Evolutionary conservation across 2,329 filamentous ascomycete genomes (phyloP).

Genomic region (Calonectria multiphialidica): DNA sequence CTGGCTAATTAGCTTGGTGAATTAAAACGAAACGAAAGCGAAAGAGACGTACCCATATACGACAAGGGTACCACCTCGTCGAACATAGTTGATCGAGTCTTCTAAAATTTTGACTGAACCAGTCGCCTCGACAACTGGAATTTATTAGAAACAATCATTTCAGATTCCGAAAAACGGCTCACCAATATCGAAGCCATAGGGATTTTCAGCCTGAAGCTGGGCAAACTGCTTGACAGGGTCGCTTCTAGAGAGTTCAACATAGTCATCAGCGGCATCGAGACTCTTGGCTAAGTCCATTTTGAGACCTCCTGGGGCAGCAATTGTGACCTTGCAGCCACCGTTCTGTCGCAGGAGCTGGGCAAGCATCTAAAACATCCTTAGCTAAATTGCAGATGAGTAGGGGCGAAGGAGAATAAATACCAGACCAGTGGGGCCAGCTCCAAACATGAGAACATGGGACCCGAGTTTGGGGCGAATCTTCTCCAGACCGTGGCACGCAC

Average conservation of each 20-base stretch:
- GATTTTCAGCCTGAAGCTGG: conserved; percentile 72
- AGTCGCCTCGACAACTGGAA: conserved; percentile 73
- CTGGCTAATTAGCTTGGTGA: conserved; percentile 43
- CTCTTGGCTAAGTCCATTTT: conserved; percentile 78
- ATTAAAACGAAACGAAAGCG: background rate
- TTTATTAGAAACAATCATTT: conserved; percentile 21
- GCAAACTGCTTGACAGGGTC: conserved; percentile 71
- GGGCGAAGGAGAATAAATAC: conserved; percentile 46
- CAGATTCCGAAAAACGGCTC: conserved; percentile 27
- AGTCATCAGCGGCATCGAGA: conserved; percentile 66
- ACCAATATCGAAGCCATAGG: conserved; percentile 79
- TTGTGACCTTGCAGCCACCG: conserved; percentile 76
- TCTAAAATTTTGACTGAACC: conserved; percentile 78
- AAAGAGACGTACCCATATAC: conserved; percentile 65
- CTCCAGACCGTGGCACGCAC: conserved; percentile 77
- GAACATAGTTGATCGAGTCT: conserved; percentile 78
- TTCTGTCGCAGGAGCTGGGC: conserved; percentile 74
- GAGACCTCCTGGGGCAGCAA: conserved; percentile 75
- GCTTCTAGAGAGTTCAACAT: conserved; percentile 65
- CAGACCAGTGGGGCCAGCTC: conserved; percentile 75
- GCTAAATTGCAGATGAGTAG: background rate
- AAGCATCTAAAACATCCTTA: conserved; percentile 54
- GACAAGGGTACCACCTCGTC: conserved; percentile 77
- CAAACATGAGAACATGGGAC: conserved; percentile 74
- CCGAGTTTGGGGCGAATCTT: conserved; percentile 76